Base-by-base conservation (phyloP, 805 yeast species). In the Sugiyamaella lignohabitans region DNA sequence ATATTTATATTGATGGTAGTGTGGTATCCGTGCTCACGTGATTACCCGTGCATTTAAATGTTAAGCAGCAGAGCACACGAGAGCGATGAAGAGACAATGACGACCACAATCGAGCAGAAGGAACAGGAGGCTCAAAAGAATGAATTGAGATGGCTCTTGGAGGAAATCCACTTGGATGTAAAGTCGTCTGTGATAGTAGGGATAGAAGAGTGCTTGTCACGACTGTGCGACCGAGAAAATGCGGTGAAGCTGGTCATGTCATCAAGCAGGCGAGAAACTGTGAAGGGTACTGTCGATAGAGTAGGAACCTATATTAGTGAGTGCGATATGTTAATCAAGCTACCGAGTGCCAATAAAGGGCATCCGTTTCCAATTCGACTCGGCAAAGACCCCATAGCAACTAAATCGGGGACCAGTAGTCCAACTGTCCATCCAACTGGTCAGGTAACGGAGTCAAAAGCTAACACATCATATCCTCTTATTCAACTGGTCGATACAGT, bases 231-330 rank as follows among this genome's bases (percentile, higher is more conserved):
- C 10, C 42, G 27, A 20, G 45, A 52, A n/a, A 40, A 40, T 20
- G 52, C 46, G 11, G 55, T 46, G 50, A 52, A 52, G 44, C 53
- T 56, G 34, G 57, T 50, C 20, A 52, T 56, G 47, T 49, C 58
- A 2, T 49, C 57, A 10, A 38, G 50, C 32, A 43, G 55, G 17
- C 46, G 51, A 18, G 59, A 56, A 32, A 48, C 50, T n/a, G 45
- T 56, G 29, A 56, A 54, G 37, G 59, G 59, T 14, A 48, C 47
- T 1, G 54, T 55, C 4, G 52, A 53, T 29, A 38, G 57, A 11
- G 38, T 44, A 10, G 57, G 59, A 11, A 30, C 52, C 10, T 40
- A 17, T 1, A 23, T 54, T 22, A 24, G 23, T 8, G 50, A 49
- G 17, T 35, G 48, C 16, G 59, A 56, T 21, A 35, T 56, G 23